Percentiles rank a stretch among this genome's conserved stretches.
Conservation (phyloP, 345 rosid genomes). For the rapeseed (Brassica napus) region DNA sequence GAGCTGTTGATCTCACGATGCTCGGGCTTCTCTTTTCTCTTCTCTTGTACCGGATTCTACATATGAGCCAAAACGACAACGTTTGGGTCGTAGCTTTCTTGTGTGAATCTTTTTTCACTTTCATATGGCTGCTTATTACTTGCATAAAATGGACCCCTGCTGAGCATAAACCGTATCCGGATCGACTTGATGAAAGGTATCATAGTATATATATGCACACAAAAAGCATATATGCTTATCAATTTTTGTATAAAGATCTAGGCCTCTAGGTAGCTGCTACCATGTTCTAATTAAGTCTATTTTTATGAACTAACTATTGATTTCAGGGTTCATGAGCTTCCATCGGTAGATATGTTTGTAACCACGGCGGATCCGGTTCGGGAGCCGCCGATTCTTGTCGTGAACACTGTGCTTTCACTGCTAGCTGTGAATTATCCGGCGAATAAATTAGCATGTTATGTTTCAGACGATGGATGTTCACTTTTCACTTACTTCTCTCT, state of each 20-base stretch:
- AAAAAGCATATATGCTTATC: background rate
- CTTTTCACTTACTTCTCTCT: constrained; percentile 56
- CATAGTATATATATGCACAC: background rate
- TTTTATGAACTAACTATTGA: background rate
- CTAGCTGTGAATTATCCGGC: constrained; percentile 63
- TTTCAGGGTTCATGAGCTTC: constrained; percentile 51
- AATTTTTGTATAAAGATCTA: background rate
- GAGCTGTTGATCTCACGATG: constrained; percentile 34
- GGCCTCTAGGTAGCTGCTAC: background rate
- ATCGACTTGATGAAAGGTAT: constrained; percentile 48
- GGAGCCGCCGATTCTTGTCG: constrained; percentile 32
- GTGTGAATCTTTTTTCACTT: constrained; percentile 64
- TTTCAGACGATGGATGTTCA: constrained; percentile 68
- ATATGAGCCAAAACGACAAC: constrained; percentile 39
- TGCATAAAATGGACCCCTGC: constrained; percentile 64
- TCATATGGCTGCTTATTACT: constrained; percentile 51
- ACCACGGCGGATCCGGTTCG: constrained; percentile 44
- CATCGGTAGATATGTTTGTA: constrained; percentile 63
- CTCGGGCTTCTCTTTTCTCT: constrained; percentile 38
- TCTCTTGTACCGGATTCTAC: constrained; percentile 31
- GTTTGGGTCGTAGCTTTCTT: constrained; percentile 60
- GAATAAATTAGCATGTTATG: constrained; percentile 53
- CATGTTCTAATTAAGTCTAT: background rate
- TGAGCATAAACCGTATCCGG: constrained; percentile 42
- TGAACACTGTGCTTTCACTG: constrained; percentile 48